phyloP scores from a whole-genome alignment of 169 alveolate genomes.

The Plasmodium cynomolgi region DNA sequence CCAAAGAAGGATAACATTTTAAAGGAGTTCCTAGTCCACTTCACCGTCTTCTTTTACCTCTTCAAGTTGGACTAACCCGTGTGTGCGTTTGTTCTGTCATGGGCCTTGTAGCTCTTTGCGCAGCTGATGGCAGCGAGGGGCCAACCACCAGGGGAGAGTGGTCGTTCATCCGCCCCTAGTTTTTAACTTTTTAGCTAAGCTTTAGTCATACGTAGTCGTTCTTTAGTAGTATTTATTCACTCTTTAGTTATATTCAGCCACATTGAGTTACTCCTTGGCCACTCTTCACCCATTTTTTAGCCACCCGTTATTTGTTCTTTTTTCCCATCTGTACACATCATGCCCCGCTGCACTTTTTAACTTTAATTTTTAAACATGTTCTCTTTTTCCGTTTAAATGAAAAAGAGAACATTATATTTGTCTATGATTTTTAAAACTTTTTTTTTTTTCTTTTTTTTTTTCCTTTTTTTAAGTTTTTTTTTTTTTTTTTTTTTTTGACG shows the following conservation, averaged over 20 bases:
- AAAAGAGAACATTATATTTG: neutral
- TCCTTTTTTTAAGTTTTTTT: neutral
- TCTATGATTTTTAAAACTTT: neutral
- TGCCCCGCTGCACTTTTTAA: neutral
- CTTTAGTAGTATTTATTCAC: neutral
- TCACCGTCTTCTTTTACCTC: conserved; percentile 47
- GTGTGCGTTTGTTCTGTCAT: neutral
- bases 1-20: conserved; percentile 13
- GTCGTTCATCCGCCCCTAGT: neutral
- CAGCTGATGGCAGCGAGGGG: neutral
- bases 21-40: conserved; percentile 10
- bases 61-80: conserved; percentile 5
- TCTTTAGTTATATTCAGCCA: neutral
- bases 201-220: neutral
- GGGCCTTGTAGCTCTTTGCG: neutral
- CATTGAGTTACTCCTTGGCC: neutral
- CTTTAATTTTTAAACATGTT: neutral
- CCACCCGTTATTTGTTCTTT: neutral
- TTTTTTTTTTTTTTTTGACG: neutral
- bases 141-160: neutral
- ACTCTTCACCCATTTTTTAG: neutral
- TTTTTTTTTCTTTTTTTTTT: neutral
- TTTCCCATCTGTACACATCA: neutral
- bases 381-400: neutral
- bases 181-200: neutral